Evolutionary conservation across 2,329 filamentous ascomycete genomes (phyloP).

Genomic region (Pyrenophora tritici-repentis): DNA sequence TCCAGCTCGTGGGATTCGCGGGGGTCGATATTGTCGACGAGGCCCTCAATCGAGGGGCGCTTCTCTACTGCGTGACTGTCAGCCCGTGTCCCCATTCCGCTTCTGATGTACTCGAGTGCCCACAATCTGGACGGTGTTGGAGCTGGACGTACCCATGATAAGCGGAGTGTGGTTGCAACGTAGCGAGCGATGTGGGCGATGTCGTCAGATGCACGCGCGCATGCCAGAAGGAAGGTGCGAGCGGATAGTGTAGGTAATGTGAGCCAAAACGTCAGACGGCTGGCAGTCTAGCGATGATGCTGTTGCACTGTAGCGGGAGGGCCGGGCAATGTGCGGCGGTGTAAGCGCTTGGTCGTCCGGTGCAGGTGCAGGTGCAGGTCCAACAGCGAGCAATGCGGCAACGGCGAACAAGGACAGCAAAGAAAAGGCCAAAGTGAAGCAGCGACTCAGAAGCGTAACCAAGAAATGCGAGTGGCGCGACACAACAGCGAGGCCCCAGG

Average conservation of each 20-base stretch:
- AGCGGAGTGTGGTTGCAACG: conserved; percentile 20
- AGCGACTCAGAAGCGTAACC: not conserved
- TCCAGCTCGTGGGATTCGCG: conserved; percentile 41
- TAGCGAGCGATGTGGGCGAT: conserved; percentile 30
- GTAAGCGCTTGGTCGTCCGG: conserved; percentile 4
- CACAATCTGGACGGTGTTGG: not conserved
- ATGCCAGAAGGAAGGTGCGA: conserved; percentile 24
- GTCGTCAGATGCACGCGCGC: conserved; percentile 29
- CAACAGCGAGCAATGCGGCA: conserved; percentile 1
- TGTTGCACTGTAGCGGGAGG: conserved; percentile 8
- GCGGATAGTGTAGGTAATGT: not conserved
- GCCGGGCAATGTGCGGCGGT: conserved; percentile 11
- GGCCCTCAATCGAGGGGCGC: conserved; percentile 45
- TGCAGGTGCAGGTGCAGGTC: conserved; percentile 1
- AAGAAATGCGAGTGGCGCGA: not conserved
- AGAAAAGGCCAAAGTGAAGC: not conserved
- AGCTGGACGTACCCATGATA: conserved; percentile 34
- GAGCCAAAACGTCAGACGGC: not conserved
- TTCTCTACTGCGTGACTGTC: conserved; percentile 42
- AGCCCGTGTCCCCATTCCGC: conserved; percentile 11
- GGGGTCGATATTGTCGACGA: conserved; percentile 46
- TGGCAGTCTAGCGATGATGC: not conserved
- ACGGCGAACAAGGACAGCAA: not conserved
- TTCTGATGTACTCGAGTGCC: not conserved
- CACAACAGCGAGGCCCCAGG: conserved; percentile 2